phyloP scores from a whole-genome alignment of 2,329 filamentous ascomycete species.

The Claviceps monticola region DNA sequence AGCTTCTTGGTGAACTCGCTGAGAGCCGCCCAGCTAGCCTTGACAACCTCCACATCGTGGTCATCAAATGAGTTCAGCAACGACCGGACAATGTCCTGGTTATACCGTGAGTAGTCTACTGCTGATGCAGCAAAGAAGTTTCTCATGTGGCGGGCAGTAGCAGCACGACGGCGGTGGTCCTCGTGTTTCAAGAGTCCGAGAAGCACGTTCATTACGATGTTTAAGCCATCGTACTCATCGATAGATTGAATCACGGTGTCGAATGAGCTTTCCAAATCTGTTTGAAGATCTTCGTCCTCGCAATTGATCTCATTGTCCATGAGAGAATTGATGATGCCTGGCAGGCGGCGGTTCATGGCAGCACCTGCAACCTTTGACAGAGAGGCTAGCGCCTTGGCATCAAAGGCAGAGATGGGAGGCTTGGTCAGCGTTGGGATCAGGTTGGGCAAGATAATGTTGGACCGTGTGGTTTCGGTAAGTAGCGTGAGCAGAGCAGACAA shows the following conservation, averaged over 20 bases:
- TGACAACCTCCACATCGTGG: conserved; percentile 67
- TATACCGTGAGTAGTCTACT: conserved; percentile 88
- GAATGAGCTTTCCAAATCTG: conserved; percentile 67
- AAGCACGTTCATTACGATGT: conserved; percentile 90
- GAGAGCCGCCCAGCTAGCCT: conserved; percentile 77
- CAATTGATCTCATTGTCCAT: conserved; percentile 81
- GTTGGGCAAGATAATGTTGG: conserved; percentile 92
- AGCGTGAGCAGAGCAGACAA: conserved; percentile 85
- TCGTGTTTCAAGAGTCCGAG: conserved; percentile 80
- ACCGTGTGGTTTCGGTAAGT: conserved; percentile 82
- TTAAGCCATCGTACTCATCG: conserved; percentile 90
- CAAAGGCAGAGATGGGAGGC: conserved; percentile 84
- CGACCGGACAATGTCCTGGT: conserved; percentile 85
- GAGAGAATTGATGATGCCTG: conserved; percentile 80
- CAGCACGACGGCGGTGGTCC: conserved; percentile 71
- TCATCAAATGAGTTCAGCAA: conserved; percentile 90
- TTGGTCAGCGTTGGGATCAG: conserved; percentile 86
- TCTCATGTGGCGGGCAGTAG: conserved; percentile 64
- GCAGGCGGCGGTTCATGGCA: conserved; percentile 80
- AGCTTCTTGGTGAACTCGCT: conserved; percentile 78
- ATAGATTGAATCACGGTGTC: conserved; percentile 84
- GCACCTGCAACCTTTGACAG: conserved; percentile 80
- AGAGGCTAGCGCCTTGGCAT: conserved; percentile 85
- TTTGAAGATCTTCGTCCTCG: conserved; percentile 57
- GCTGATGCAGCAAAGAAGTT: conserved; percentile 72